Base-by-base conservation (phyloP, 2,329 filamentous ascomycete species). In the Alternaria arborescens region DNA sequence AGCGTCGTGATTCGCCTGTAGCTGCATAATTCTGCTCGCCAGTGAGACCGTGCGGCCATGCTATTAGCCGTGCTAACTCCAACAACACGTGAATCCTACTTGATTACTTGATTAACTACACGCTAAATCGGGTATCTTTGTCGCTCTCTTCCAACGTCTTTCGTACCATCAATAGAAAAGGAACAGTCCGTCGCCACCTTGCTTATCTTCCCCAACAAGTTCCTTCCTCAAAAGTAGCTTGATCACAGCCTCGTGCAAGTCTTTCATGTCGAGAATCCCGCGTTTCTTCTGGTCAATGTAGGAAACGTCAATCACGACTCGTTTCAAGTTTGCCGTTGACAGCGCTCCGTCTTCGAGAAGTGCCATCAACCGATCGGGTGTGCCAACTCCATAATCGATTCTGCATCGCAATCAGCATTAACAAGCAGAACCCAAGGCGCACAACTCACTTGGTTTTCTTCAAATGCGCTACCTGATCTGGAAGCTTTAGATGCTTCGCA, bases 401-500 rank as follows among this genome's bases (percentile, higher is more conserved):
- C 89, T 60, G 54, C 89, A 26, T 36, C 46, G 67, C 81, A 46
- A 26, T 55, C n/a, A 60, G 81, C 50, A 22, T 60, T 30, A 52
- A 28, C 14, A n/a, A 10, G 1, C 22, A 16, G 6, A 14, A 11
- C 16, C 7, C 10, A 3, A 22, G 11, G 12, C 81, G 30, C n/a
- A 58, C 20, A 62, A 69, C 77, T 43, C 75, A 85, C 82, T 84
- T 85, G 53, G 82, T 83, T 64, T 83, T 86, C 71, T 91, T 85
- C 42, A 97, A 87, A 74, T 91, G 91, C 60, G 90, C 85, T 53
- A 94, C 88, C 34, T 94, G 91, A 71, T 98, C 94, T 54, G 92
- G 87, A 11, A 99, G 80, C 81, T 99, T 99, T 83, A 99, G 97
- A 78, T 99, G 95, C 79, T 99, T 99, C 32, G 95, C 94, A 78